Base-by-base conservation (phyloP, 495 filamentous ascomycete species). In the Aspergillus sparsus region DNA sequence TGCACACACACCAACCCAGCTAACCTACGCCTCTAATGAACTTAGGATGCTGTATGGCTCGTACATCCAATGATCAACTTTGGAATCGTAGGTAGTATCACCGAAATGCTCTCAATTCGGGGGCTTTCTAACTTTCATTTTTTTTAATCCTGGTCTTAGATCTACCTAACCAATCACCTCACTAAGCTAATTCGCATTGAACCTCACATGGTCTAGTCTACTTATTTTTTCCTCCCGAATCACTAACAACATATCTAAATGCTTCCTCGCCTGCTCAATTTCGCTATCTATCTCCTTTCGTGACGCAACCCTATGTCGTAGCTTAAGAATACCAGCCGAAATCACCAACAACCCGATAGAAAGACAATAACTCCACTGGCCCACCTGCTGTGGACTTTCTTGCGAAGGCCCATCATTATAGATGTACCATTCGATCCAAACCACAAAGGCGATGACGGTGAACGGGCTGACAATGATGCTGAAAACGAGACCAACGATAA, bases 391-490 rank as follows among this genome's bases (percentile, higher is more conserved):
- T 3, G 69, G 69, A 36, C 56, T 63, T 51, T 73, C 71, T 45
- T 69, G 66, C 6, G 62, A 61, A 0, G 72, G 72, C 0, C 72
- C 71, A 45, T 75, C 72, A 18, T 73, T 66, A 31, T 60, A 54
- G 8, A 75, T 72, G 44, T 64, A 70, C 55, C 65, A 72, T 50
- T 75, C 72, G 9, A 70, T 67, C 71, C 71, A 75, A 6, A 53
- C 58, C 6, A 75, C 67, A 49, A 75, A 75, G 0, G 69, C 72
- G 11, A 73, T 60, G 2, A 68, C 68, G 0, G 72, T 73, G 0
- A 75, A 56, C 0, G 71, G 71, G n/a, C 72, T 75, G 41, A 69
- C 56, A 12, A 75, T 64, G 63, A 75, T 70, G 47, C 72, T 75
- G 21, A 75, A 71, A 0, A 69, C 1, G 0, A 73, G 42, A 0